A percentile compares a stretch with the other conserved stretches of the same genome.
phyloP scores from a whole-genome alignment of 2,329 filamentous ascomycete species.

The Zasmidium citrigriseum region DNA sequence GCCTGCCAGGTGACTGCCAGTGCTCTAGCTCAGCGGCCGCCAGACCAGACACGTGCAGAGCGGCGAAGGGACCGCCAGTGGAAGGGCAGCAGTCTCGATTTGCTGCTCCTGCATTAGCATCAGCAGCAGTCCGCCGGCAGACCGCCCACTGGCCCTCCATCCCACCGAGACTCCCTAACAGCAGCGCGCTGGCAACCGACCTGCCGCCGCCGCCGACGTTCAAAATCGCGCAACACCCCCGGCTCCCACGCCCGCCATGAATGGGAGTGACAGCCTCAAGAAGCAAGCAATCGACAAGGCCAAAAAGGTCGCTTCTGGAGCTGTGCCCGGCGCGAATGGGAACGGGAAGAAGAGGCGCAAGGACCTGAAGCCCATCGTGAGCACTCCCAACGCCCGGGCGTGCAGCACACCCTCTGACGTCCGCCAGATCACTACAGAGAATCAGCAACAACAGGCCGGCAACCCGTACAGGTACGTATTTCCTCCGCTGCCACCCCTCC shows the following conservation, averaged over 20 bases:
- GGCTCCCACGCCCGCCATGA: slow-evolving; percentile 19
- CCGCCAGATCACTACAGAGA: slow-evolving; percentile 63
- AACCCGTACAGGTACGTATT: slow-evolving; percentile 12
- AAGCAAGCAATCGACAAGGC: slow-evolving; percentile 67
- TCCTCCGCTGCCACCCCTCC: neutral
- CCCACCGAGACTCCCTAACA: too few species aligned
- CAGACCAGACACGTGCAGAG: too few species aligned
- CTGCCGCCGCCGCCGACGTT: neutral
- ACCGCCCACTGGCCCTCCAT: too few species aligned
- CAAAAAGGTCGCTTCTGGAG: slow-evolving; percentile 63
- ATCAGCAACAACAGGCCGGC: slow-evolving; percentile 32
- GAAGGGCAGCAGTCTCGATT: too few species aligned
- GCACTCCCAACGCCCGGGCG: neutral
- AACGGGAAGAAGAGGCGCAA: slow-evolving; percentile 72
- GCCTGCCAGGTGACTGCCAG: neutral
- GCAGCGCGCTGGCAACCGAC: neutral
- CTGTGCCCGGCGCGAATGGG: slow-evolving; percentile 47
- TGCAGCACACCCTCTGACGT: neutral
- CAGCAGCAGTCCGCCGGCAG: too few species aligned
- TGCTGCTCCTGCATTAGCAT: too few species aligned
- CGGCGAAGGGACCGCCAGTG: too few species aligned
- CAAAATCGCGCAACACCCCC: slow-evolving; percentile 10
- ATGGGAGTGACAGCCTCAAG: slow-evolving; percentile 24
- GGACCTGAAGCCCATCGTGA: slow-evolving; percentile 65
- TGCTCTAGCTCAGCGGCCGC: too few species aligned